These are phyloP conservation scores for Colletotrichum trifolii DNA, from an alignment of 2,329 filamentous ascomycete genomes.

Conservation along the genomic window DNA sequence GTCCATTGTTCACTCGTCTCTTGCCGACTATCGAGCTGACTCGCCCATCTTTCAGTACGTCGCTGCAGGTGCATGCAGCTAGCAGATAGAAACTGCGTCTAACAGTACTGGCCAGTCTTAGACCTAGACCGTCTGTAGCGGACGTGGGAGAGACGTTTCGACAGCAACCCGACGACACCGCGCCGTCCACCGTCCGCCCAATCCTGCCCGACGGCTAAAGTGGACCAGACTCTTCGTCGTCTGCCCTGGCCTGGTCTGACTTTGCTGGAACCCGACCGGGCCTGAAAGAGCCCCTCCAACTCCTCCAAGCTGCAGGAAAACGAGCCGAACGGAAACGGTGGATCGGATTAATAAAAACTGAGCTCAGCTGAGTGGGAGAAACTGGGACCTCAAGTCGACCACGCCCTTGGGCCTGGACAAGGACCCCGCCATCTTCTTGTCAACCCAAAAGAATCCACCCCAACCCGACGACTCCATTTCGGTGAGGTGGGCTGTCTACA, in stretches of 20 bases:
- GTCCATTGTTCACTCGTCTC: background rate
- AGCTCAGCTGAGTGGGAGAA: slow-evolving; percentile 12
- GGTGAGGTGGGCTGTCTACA: slow-evolving; percentile 20
- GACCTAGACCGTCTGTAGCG: slow-evolving; percentile 3
- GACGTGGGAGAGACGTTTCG: slow-evolving; percentile 29
- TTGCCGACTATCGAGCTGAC: slow-evolving; percentile 19
- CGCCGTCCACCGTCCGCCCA: slow-evolving; percentile 17
- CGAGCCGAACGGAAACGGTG: slow-evolving; percentile 7
- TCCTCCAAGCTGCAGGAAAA: background rate
- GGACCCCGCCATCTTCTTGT: slow-evolving; percentile 29
- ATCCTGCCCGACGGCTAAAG: slow-evolving; percentile 9
- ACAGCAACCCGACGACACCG: slow-evolving; percentile 27
- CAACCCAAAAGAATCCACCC: slow-evolving; percentile 28
- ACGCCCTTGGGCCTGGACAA: background rate
- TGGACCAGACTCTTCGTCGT: background rate
- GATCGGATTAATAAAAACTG: slow-evolving; percentile 19
- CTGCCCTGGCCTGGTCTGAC: slow-evolving; percentile 12
- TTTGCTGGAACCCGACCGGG: slow-evolving; percentile 20
- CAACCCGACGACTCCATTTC: slow-evolving; percentile 23
- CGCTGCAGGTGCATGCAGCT: slow-evolving; percentile 32
- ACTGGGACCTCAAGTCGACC: background rate
- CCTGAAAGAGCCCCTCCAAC: slow-evolving; percentile 18
- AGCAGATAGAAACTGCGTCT: slow-evolving; percentile 8
- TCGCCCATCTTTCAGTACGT: slow-evolving; percentile 31
- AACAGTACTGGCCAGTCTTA: background rate